Base-by-base conservation (phyloP, 2,329 filamentous ascomycete species). In the Aureobasidium sp. region DNA sequence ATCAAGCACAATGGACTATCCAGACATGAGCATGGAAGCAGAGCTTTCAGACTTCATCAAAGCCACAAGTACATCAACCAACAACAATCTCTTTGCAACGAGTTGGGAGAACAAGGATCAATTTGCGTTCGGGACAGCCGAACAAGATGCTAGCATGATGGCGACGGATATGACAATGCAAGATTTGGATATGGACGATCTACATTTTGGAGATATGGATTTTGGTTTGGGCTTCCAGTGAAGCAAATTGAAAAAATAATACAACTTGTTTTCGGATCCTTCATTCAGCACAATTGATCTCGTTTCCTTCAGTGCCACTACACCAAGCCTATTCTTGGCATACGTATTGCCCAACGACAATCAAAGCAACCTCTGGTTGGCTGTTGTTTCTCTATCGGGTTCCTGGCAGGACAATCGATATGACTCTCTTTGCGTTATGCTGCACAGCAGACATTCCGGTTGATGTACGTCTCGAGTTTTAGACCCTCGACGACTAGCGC, bases 141-240 rank as follows among this genome's bases (percentile, higher is more conserved):
- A 12, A 58, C n/a, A 35, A n/a, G 19, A 37, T 19, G 12, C 31
- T 7, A 42, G 44, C 14, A 17, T 31, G 12, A 33, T 27, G 54
- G 31, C n/a, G 14, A 47, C 31, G 39, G 59, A 53, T 47, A 52
- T 47, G 39, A 45, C 29, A 24, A 45, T 61, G 37, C 44, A 60
- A n/a, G 48, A 61, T 44, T 45, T 53, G 22, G 37, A 53, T 15
- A 53, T 53, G 33, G 24, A 54, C 7, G 59, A 53, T 47, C 19
- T 45, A 22, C 39, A 53, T 1, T 61, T 61, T 31, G 37, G 45
- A 3, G 57, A 60, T n/a, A 50, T 60, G 57, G 47, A 50, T 14
- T 61, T 53, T 22, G 29, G 49, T 19, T 19, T 61, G 24, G 59
- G 48, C 9, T 53, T 61, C 17, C 35, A 54, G 11, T 54, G 33